Evolutionary conservation across 805 yeast species (phyloP).

Genomic region (Candida cerambycidarum): DNA sequence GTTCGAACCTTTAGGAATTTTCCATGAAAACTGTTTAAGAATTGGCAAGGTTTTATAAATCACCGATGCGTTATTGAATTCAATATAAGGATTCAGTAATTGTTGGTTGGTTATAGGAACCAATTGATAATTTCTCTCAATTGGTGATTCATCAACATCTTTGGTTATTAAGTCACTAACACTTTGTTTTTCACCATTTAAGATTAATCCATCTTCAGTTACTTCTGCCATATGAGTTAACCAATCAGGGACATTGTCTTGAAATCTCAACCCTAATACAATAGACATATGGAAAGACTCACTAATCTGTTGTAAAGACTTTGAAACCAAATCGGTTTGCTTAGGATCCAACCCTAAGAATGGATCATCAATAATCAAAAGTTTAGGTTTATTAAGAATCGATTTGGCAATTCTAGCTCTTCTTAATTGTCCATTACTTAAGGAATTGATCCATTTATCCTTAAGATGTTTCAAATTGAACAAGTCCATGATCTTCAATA

Average conservation of each 20-base stretch:
- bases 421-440: conserved; percentile 92
- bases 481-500: conserved; percentile 21
- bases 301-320: conserved; percentile 40
- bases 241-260: conserved; percentile 81
- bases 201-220: conserved; percentile 50
- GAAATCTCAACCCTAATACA: conserved; percentile 72
- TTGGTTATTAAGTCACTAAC: conserved; percentile 12
- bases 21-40: conserved; percentile 62
- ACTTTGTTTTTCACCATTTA: conserved; percentile 46
- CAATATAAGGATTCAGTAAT: conserved; percentile 19
- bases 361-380: conserved; percentile 85
- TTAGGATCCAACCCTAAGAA: conserved; percentile 85
- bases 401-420: conserved; percentile 85
- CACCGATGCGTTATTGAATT: conserved; percentile 63
- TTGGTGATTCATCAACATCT: conserved; percentile 7
- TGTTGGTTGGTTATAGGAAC: conserved; percentile 8
- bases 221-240: conserved; percentile 68
- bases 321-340: conserved; percentile 61
- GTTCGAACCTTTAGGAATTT: conserved; percentile 65
- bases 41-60: conserved; percentile 63
- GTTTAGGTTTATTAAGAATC: conserved; percentile 59
- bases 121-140: conserved; percentile 16
- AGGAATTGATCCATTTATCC: conserved; percentile 77
- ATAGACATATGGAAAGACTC: conserved; percentile 50
- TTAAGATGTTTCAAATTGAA: conserved; percentile 58